These are phyloP conservation scores for Aureoboletus auriporus DNA, from an alignment of 768 basidiomycete species.

Conservation along the genomic window DNA sequence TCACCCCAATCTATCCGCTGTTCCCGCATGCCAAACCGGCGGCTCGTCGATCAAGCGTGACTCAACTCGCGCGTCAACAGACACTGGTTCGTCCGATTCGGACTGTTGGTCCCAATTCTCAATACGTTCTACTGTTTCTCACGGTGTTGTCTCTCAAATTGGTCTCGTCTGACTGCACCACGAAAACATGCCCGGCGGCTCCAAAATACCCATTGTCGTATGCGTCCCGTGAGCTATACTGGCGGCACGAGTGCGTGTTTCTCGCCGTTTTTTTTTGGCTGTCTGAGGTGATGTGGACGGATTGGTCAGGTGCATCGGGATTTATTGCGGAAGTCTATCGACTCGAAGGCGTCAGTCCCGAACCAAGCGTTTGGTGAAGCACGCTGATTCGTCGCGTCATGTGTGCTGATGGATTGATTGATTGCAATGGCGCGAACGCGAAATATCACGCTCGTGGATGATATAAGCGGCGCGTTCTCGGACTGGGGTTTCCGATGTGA, in stretches of 20 bases:
- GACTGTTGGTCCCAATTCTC: slow-evolving; percentile 16
- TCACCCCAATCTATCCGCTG: too few species aligned
- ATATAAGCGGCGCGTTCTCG: slow-evolving; percentile 70
- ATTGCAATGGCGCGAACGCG: slow-evolving; percentile 49
- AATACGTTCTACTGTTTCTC: background rate
- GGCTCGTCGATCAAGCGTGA: slow-evolving; percentile 9
- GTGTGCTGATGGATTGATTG: background rate
- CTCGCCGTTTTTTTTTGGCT: background rate
- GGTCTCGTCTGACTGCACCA: slow-evolving; percentile 56
- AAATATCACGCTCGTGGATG: slow-evolving; percentile 60
- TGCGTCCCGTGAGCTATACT: slow-evolving; percentile 57
- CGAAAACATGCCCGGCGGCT: slow-evolving; percentile 48
- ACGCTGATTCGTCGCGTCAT: slow-evolving; percentile 1
- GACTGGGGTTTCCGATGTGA: slow-evolving; percentile 59
- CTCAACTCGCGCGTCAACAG: slow-evolving; percentile 66
- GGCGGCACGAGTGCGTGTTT: slow-evolving; percentile 61
- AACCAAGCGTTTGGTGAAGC: slow-evolving; percentile 66
- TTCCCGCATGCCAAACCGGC: too few species aligned
- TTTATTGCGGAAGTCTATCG: slow-evolving; percentile 68
- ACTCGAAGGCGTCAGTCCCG: slow-evolving; percentile 53
- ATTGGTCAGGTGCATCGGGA: slow-evolving; percentile 54
- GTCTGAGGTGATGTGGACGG: slow-evolving; percentile 1
- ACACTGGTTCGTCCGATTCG: slow-evolving; percentile 66
- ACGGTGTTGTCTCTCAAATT: slow-evolving; percentile 32
- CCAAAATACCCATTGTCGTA: slow-evolving; percentile 73